Percentiles rank a stretch among this genome's conserved stretches.
phyloP scores from a whole-genome alignment of 2,329 filamentous ascomycete genomes.

The Botryotinia narcissicola region DNA sequence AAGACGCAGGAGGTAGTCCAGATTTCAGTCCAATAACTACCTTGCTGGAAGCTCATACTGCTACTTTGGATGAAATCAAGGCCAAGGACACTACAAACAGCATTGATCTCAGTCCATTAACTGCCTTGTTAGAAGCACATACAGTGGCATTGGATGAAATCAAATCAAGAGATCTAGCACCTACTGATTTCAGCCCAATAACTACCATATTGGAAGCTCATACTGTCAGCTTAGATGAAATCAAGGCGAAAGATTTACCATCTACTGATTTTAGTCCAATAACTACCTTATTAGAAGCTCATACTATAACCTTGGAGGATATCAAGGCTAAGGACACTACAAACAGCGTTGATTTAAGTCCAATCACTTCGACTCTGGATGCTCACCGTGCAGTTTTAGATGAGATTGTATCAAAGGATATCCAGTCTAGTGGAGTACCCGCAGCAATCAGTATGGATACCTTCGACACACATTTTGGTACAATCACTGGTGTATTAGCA shows the following conservation, averaged over 20 bases:
- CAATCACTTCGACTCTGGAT: constrained; percentile 17
- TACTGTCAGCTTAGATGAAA: neutral
- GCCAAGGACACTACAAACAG: too few relatives aligned
- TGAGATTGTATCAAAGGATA: constrained; percentile 20
- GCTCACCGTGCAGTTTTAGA: constrained; percentile 14
- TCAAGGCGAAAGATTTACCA: neutral
- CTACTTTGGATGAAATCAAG: neutral
- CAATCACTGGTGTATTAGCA: constrained; percentile 23
- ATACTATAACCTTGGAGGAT: constrained; percentile 22
- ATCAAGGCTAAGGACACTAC: constrained; percentile 21
- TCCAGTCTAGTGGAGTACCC: neutral
- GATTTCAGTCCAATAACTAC: too few relatives aligned
- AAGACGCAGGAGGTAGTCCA: too few relatives aligned
- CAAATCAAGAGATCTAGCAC: neutral
- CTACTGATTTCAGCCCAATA: neutral
- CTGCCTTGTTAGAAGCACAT: neutral
- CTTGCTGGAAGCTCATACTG: neutral
- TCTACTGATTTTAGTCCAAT: constrained; percentile 2
- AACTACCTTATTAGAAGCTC: constrained; percentile 19
- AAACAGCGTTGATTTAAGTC: neutral
- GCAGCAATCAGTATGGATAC: neutral
- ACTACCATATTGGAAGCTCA: neutral
- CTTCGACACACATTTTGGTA: constrained; percentile 20
- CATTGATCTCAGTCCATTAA: neutral
- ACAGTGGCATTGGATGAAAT: neutral